Conservation (phyloP, 1,284 basidiomycete genomes). For the Marasmius sp. region DNA sequence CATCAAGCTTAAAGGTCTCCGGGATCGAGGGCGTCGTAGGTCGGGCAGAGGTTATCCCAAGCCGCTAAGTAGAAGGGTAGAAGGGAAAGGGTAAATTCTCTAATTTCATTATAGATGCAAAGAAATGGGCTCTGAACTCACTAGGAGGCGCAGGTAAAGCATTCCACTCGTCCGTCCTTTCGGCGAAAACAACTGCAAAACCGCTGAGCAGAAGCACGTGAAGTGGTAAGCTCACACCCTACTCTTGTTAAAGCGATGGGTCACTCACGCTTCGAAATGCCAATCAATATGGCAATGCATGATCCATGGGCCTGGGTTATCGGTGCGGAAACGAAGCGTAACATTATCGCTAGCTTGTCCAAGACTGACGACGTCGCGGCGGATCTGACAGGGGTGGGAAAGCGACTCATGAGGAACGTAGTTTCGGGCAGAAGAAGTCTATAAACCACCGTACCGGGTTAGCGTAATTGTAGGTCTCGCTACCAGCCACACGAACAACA, state of each 20-base stretch:
- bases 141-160: slow-evolving; percentile 14
- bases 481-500: slow-evolving; percentile 31
- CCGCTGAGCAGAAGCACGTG: slow-evolving; percentile 27
- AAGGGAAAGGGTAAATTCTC: too few species aligned
- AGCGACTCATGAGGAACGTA: not conserved
- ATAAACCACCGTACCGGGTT: slow-evolving; percentile 31
- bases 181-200: slow-evolving; percentile 40
- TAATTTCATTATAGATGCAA: not conserved
- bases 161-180: slow-evolving; percentile 23
- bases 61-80: slow-evolving; percentile 13
- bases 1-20: too few species aligned
- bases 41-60: slow-evolving; percentile 27
- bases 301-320: slow-evolving; percentile 42
- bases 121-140: slow-evolving; percentile 13
- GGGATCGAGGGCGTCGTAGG: slow-evolving; percentile 10
- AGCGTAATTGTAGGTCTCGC: slow-evolving; percentile 31
- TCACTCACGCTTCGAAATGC: slow-evolving; percentile 38
- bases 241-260: too few species aligned
- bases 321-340: slow-evolving; percentile 33
- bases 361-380: slow-evolving; percentile 30
- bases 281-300: slow-evolving; percentile 51
- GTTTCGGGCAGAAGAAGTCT: slow-evolving; percentile 26
- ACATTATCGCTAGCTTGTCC: slow-evolving; percentile 26
- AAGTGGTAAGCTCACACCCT: not conserved
- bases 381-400: slow-evolving; percentile 1